Percentiles rank a stretch among this genome's conserved stretches.
Evolutionary conservation across 2,329 filamentous ascomycete species (phyloP).

Genomic region (Microsporum audouinii): DNA sequence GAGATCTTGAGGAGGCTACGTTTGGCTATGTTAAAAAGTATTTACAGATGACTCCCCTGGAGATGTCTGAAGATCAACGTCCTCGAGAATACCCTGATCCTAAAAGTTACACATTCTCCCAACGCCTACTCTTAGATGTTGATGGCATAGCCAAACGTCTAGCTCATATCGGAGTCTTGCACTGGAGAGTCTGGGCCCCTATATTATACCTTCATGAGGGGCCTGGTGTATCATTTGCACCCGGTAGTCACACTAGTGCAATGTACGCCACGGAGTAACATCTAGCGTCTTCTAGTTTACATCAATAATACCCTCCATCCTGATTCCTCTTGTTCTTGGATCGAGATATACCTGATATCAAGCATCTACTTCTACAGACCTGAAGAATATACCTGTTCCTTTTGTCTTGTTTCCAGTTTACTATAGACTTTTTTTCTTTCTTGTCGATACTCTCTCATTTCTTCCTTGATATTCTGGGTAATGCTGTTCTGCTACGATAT

Average conservation of each 20-base stretch:
- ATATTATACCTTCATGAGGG: constrained; percentile 49
- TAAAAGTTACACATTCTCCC: constrained; percentile 9
- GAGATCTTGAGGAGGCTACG: constrained; percentile 25
- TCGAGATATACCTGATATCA: neutral
- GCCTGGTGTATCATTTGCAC: neutral
- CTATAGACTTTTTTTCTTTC: neutral
- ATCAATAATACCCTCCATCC: neutral
- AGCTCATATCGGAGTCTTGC: constrained; percentile 70
- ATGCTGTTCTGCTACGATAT: neutral
- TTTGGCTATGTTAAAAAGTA: constrained; percentile 27
- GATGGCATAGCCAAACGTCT: constrained; percentile 58
- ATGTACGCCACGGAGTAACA: neutral
- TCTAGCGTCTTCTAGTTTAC: neutral
- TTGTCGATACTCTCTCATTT: neutral
- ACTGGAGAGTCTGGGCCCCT: constrained; percentile 80
- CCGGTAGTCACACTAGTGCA: neutral
- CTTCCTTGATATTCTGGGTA: neutral
- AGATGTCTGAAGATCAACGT: constrained; percentile 35
- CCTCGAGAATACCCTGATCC: constrained; percentile 16
- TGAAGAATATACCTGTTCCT: neutral
- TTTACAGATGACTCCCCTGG: constrained; percentile 31
- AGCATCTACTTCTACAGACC: neutral
- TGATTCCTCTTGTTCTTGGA: neutral
- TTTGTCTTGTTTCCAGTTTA: neutral
- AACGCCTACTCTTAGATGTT: constrained; percentile 24